Percentiles rank a stretch among this genome's conserved stretches.
Evolutionary conservation across 2,329 filamentous ascomycete genomes (phyloP).

Genomic region (Annulohypoxylon truncatum): DNA sequence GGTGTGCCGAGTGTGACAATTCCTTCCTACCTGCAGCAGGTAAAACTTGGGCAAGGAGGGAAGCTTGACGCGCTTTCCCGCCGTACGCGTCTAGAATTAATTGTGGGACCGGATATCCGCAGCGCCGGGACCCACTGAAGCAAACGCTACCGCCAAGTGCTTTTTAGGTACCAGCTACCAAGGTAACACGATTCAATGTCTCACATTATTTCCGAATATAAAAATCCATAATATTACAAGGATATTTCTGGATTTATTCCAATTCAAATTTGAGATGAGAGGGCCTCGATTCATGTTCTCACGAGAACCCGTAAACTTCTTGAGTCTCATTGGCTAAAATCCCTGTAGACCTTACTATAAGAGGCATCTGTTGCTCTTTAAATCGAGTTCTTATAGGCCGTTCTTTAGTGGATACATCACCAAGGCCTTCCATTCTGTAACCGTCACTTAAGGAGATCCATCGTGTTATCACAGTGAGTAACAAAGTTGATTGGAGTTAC

Average conservation of each 20-base stretch:
- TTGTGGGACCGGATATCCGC: not conserved
- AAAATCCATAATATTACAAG: no score
- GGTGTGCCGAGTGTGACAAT: constrained; percentile 4
- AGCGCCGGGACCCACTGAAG: not conserved
- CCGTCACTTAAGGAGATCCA: no score
- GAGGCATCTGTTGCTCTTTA: not conserved
- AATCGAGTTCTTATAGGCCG: not conserved
- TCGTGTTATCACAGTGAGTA: no score
- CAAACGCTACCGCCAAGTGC: not conserved
- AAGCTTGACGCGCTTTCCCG: constrained; percentile 24
- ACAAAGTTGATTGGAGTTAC: no score
- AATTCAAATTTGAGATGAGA: not conserved
- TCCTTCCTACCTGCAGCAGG: constrained; percentile 22
- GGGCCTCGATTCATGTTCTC: not conserved
- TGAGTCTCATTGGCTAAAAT: not conserved
- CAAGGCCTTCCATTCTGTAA: no score
- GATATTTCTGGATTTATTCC: no score
- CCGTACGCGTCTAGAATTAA: constrained; percentile 29
- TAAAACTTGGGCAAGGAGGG: not conserved
- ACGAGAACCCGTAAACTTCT: not conserved
- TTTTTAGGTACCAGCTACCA: no score
- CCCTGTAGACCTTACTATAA: not conserved
- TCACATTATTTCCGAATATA: no score
- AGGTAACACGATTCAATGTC: no score
- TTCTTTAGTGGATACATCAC: not conserved